Evolutionary conservation across 164 flowering plant genomes (phyloP).

Genomic region (Litsea cubeba): DNA sequence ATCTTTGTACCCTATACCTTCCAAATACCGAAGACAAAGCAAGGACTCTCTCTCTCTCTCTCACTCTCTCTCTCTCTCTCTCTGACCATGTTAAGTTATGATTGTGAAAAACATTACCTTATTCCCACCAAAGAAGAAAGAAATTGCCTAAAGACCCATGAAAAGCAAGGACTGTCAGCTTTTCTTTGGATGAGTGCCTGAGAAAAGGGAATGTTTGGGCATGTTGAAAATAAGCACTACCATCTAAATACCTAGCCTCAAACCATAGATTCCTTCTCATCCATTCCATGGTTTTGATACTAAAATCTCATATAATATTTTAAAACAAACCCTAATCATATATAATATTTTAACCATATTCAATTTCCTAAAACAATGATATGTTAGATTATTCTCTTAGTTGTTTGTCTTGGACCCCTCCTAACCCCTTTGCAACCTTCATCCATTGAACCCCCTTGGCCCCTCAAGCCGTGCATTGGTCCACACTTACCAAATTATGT

Average conservation of each 20-base stretch:
- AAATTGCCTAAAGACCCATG: neutral
- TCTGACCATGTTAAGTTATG: neutral
- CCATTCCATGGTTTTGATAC: neutral
- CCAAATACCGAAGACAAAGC: no score
- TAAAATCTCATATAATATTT: neutral
- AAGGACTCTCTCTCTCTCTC: neutral
- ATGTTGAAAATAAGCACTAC: neutral
- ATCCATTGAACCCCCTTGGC: conserved; percentile 16
- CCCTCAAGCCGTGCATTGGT: neutral
- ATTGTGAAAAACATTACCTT: neutral
- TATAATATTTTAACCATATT: no score
- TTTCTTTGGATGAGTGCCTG: neutral
- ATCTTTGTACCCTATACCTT: no score
- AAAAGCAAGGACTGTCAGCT: no score
- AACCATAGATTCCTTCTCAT: neutral
- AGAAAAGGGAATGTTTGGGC: neutral
- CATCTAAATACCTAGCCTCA: neutral
- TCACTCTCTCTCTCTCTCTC: neutral
- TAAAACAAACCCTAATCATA: neutral
- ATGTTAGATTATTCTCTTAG: no score
- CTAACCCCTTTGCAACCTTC: conserved; percentile 20
- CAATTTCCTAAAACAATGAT: neutral
- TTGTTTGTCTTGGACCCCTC: neutral
- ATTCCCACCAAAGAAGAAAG: neutral
- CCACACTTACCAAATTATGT: neutral